Evolutionary conservation across 768 basidiomycete genomes (phyloP).

Genomic region (Leccinum aurantiacum): DNA sequence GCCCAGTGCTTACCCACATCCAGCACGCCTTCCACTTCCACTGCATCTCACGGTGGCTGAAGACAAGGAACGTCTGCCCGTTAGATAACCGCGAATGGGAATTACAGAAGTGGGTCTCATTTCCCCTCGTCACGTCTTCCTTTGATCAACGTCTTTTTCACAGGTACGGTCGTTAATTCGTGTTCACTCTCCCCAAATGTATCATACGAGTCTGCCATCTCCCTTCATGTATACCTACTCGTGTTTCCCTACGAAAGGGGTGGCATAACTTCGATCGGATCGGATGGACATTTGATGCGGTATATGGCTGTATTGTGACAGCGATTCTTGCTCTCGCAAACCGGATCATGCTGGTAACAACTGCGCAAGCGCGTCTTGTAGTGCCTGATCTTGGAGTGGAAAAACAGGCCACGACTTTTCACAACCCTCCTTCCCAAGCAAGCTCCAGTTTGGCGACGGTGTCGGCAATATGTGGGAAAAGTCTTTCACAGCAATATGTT

Average conservation of each 20-base stretch:
- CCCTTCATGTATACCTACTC: slow-evolving; percentile 16
- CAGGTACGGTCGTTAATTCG: slow-evolving; percentile 43
- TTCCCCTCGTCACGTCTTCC: not conserved
- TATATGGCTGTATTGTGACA: not conserved
- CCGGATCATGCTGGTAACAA: slow-evolving; percentile 13
- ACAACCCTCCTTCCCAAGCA: slow-evolving; percentile 14
- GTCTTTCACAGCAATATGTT: slow-evolving; percentile 64
- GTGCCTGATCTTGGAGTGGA: slow-evolving; percentile 15
- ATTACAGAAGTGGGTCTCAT: slow-evolving; percentile 79
- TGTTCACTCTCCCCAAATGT: slow-evolving; percentile 11
- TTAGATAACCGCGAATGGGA: slow-evolving; percentile 97
- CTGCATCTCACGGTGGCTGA: slow-evolving; percentile 98
- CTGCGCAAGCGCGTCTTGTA: slow-evolving; percentile 19
- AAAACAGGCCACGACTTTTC: slow-evolving; percentile 25
- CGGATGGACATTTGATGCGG: not conserved
- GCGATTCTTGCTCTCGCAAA: not conserved
- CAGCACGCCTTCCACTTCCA: slow-evolving; percentile 99
- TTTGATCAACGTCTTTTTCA: not conserved
- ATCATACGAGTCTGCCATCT: slow-evolving; percentile 16
- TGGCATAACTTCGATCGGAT: not conserved
- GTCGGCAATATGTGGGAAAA: slow-evolving; percentile 80
- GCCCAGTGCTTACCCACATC: slow-evolving; percentile 1
- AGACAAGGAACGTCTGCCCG: slow-evolving; percentile 94
- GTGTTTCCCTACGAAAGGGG: not conserved
- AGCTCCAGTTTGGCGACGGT: slow-evolving; percentile 75